A percentile compares a stretch with the other conserved stretches of the same genome.
phyloP scores from a whole-genome alignment of 2,329 filamentous ascomycete genomes.

The Penicillium sp. region DNA sequence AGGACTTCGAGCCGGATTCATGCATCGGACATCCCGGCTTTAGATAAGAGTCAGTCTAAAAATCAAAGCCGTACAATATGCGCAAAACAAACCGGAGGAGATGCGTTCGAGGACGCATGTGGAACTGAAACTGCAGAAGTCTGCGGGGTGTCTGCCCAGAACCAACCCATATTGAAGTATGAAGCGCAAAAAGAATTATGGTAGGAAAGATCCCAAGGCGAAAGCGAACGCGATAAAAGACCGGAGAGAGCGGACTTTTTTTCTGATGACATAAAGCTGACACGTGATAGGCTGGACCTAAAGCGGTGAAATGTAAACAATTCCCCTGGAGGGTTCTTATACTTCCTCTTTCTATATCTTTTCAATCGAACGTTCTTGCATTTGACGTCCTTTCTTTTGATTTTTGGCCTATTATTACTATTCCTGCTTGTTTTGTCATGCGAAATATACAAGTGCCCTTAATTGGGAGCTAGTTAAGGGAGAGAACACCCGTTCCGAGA shows the following conservation, averaged over 20 bases:
- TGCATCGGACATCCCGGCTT: constrained; percentile 66
- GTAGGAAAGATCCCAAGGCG: neutral
- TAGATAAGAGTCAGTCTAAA: constrained; percentile 19
- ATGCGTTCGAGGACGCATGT: constrained; percentile 39
- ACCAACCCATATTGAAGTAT: constrained; percentile 54
- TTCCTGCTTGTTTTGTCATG: neutral
- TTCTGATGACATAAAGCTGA: constrained; percentile 8
- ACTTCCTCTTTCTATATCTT: neutral
- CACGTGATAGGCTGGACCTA: constrained; percentile 1
- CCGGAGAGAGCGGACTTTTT: constrained; percentile 10
- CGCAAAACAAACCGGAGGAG: constrained; percentile 46
- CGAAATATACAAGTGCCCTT: neutral
- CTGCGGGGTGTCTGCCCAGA: constrained; percentile 53
- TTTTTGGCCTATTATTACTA: neutral
- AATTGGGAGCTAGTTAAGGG: neutral
- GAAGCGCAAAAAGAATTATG: neutral
- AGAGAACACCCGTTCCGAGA: neutral
- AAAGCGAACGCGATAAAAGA: constrained; percentile 16
- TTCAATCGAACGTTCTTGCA: neutral
- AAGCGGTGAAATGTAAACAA: constrained; percentile 5
- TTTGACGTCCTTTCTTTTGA: neutral
- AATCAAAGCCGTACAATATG: neutral
- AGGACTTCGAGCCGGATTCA: constrained; percentile 35
- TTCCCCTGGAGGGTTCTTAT: neutral
- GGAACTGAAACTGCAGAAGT: constrained; percentile 41